A percentile compares a stretch with the other conserved stretches of the same genome.
Evolutionary conservation across 2,329 filamentous ascomycete species (phyloP).

Genomic region (Microcyclosporella mali): DNA sequence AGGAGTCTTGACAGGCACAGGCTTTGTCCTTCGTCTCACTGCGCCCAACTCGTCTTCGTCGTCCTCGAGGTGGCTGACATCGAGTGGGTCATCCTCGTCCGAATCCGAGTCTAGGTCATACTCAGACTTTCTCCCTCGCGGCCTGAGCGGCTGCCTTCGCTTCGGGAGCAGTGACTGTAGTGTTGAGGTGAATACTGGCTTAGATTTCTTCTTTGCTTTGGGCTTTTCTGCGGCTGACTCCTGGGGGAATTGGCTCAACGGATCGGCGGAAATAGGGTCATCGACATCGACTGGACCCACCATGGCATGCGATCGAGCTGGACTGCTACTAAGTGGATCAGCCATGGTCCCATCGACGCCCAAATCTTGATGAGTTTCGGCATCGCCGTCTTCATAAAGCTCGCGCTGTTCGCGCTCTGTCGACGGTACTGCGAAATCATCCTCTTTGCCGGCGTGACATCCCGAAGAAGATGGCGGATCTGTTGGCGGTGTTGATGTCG

Average conservation of each 20-base stretch:
- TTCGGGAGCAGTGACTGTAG: slow-evolving; percentile 42
- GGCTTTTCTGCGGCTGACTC: slow-evolving; percentile 17
- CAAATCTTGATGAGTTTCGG: slow-evolving; percentile 22
- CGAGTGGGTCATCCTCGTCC: slow-evolving; percentile 21
- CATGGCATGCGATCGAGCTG: slow-evolving; percentile 5
- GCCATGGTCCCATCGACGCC: slow-evolving; percentile 38
- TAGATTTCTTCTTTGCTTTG: slow-evolving; percentile 22
- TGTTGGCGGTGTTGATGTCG: slow-evolving; percentile 29
- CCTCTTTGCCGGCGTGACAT: slow-evolving; percentile 21
- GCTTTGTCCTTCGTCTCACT: slow-evolving; percentile 19
- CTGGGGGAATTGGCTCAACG: slow-evolving; percentile 16
- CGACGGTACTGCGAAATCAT: slow-evolving; percentile 13
- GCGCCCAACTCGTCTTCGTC: slow-evolving; percentile 38
- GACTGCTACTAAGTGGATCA: slow-evolving; percentile 40
- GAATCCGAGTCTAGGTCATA: slow-evolving; percentile 38
- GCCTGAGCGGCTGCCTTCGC: slow-evolving; percentile 26
- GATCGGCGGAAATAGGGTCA: slow-evolving; percentile 14
- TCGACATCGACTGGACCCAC: neutral
- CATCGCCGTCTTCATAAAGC: slow-evolving; percentile 6
- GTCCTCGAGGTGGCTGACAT: slow-evolving; percentile 25
- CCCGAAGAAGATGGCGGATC: slow-evolving; percentile 28
- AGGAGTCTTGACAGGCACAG: slow-evolving; percentile 7
- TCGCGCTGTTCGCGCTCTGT: slow-evolving; percentile 20
- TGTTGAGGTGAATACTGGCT: slow-evolving; percentile 37
- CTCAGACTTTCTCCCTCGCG: slow-evolving; percentile 26